Conservation (phyloP, 2,329 filamentous ascomycete genomes). For the Zasmidium citrigriseum region DNA sequence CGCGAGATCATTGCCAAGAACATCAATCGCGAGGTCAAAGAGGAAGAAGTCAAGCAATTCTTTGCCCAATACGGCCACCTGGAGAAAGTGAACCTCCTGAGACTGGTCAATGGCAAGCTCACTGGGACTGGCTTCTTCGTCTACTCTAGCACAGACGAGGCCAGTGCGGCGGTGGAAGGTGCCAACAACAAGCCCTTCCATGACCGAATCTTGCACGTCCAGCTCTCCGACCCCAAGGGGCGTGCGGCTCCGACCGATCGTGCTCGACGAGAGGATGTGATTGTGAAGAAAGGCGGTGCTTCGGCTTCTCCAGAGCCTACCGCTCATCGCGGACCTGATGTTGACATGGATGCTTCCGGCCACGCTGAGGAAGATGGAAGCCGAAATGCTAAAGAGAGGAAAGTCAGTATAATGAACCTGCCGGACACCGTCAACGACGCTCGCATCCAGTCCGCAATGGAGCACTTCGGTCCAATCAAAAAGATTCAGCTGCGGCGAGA, state of each 20-base stretch:
- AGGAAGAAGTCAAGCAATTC: constrained; percentile 68
- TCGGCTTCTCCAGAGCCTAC: constrained; percentile 29
- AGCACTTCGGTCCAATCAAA: constrained; percentile 68
- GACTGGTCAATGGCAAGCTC: constrained; percentile 65
- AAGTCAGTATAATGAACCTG: constrained; percentile 78
- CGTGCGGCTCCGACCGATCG: constrained; percentile 30
- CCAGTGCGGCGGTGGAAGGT: constrained; percentile 33
- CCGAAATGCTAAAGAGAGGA: constrained; percentile 56
- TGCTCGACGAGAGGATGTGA: constrained; percentile 32
- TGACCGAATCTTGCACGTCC: constrained; percentile 37
- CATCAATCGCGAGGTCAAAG: constrained; percentile 71
- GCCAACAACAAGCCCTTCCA: constrained; percentile 37
- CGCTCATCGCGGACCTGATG: constrained; percentile 30
- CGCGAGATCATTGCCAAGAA: constrained; percentile 87
- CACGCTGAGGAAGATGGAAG: constrained; percentile 23
- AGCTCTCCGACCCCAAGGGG: constrained; percentile 31
- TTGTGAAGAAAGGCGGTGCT: constrained; percentile 27
- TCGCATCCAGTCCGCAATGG: constrained; percentile 72
- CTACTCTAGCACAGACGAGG: constrained; percentile 60
- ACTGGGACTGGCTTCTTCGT: constrained; percentile 81
- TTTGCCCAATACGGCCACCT: constrained; percentile 78
- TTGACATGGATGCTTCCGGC: constrained; percentile 28
- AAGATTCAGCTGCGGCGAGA: constrained; percentile 79
- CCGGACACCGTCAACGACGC: constrained; percentile 92
- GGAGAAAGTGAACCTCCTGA: constrained; percentile 70